A percentile compares a stretch with the other conserved stretches of the same genome.
phyloP scores from a whole-genome alignment of 768 basidiomycete species.

The Cytidiella melzeri region DNA sequence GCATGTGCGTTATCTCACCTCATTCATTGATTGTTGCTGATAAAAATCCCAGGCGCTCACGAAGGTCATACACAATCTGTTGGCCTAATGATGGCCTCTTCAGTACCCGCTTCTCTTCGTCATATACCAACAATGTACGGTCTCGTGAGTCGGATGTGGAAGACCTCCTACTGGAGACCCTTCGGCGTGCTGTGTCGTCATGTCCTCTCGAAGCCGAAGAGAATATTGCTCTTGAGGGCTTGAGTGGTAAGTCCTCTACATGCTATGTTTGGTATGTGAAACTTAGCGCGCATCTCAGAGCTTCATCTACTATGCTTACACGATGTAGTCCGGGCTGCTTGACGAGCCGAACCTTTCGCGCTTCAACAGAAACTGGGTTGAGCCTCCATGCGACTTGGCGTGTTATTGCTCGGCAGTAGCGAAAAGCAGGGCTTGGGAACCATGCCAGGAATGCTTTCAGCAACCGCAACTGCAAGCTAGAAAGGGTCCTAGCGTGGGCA shows the following conservation, averaged over 20 bases:
- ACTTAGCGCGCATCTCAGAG: slow-evolving; percentile 33
- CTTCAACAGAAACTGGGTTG: slow-evolving; percentile 87
- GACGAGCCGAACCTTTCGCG: slow-evolving; percentile 68
- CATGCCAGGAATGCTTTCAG: slow-evolving; percentile 30
- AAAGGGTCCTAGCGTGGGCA: slow-evolving; percentile 64
- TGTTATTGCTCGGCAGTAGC: slow-evolving; percentile 95
- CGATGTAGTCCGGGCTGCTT: slow-evolving; percentile 84
- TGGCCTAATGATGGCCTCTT: slow-evolving; percentile 83
- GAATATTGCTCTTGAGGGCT: slow-evolving; percentile 76
- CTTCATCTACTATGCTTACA: slow-evolving; percentile 93
- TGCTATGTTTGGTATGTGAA: slow-evolving; percentile 2
- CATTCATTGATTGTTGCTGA: slow-evolving; percentile 4
- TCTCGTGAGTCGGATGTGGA: slow-evolving; percentile 92
- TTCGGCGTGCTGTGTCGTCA: slow-evolving; percentile 57
- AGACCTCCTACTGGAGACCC: slow-evolving; percentile 82
- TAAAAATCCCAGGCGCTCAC: slow-evolving; percentile 57
- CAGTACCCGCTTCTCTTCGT: slow-evolving; percentile 82
- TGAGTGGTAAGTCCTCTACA: slow-evolving; percentile 40
- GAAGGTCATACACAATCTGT: slow-evolving; percentile 83
- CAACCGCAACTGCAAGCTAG: slow-evolving; percentile 1
- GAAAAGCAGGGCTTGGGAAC: slow-evolving; percentile 34
- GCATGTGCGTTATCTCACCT: slow-evolving; percentile 67
- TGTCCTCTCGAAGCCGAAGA: slow-evolving; percentile 39
- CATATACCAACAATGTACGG: slow-evolving; percentile 93
- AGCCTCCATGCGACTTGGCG: slow-evolving; percentile 93